Evolutionary conservation across 768 basidiomycete species (phyloP).

Genomic region (Mrakia frigida): DNA sequence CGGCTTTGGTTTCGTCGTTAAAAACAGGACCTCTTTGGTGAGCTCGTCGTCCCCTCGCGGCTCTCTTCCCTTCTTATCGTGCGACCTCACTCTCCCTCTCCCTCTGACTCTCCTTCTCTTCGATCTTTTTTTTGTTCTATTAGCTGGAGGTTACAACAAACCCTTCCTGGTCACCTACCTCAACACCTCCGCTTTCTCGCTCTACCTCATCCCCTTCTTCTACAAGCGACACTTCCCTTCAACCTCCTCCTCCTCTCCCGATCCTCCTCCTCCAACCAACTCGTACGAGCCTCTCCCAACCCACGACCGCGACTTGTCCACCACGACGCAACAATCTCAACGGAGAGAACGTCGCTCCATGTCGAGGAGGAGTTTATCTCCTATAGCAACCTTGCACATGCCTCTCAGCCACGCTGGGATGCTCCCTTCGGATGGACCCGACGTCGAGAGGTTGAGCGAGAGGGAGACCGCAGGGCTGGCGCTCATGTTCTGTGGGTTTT

Average conservation of each 20-base stretch:
- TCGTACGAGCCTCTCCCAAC: neutral
- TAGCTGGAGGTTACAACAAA: slow-evolving; percentile 33
- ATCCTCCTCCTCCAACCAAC: neutral
- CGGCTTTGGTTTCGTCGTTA: neutral
- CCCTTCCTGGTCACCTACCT: slow-evolving; percentile 64
- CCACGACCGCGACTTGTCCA: slow-evolving; percentile 4
- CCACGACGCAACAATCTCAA: neutral
- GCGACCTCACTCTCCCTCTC: neutral
- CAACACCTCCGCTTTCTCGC: slow-evolving; percentile 78
- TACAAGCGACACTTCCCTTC: slow-evolving; percentile 32
- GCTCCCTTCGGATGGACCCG: slow-evolving; percentile 1
- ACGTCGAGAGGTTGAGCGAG: slow-evolving; percentile 52
- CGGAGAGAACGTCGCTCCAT: neutral
- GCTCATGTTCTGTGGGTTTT: slow-evolving; percentile 72
- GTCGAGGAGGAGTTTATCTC: slow-evolving; percentile 11
- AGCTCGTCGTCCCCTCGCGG: neutral
- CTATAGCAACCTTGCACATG: slow-evolving; percentile 26
- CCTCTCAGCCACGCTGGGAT: slow-evolving; percentile 2
- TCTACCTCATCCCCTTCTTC: slow-evolving; percentile 68
- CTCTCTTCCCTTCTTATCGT: neutral
- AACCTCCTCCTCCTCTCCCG: no score
- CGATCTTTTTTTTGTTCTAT: neutral
- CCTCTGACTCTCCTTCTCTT: neutral
- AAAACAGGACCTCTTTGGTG: slow-evolving; percentile 32
- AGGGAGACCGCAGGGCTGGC: slow-evolving; percentile 74